phyloP scores from a whole-genome alignment of 805 yeast genomes.

The Cyberlindnera galapagoensis region DNA sequence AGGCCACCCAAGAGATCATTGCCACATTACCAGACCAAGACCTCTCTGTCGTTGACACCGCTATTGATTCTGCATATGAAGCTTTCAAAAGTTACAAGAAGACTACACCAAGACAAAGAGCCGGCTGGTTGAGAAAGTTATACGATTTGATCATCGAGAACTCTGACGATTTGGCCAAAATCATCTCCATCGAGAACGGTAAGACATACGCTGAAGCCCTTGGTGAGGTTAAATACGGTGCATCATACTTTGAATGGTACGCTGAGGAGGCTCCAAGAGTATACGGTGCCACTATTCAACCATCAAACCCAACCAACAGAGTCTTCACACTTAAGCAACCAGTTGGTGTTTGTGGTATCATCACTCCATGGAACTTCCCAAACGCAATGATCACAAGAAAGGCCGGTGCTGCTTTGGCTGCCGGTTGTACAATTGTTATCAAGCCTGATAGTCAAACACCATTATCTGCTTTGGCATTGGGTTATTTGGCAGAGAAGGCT shows the following conservation, averaged over 20 bases:
- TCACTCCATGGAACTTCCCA: constrained; percentile 67
- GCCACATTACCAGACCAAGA: constrained; percentile 60
- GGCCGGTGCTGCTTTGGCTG: constrained; percentile 60
- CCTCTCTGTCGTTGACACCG: constrained; percentile 49
- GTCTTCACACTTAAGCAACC: constrained; percentile 45
- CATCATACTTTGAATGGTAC: constrained; percentile 85
- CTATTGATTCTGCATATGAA: constrained; percentile 41
- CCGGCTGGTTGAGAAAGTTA: constrained; percentile 44
- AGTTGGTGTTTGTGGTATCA: constrained; percentile 56
- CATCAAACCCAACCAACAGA: constrained; percentile 43
- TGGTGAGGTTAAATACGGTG: constrained; percentile 54
- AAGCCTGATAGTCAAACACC: constrained; percentile 63
- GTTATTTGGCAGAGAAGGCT: constrained; percentile 47
- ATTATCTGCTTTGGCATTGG: constrained; percentile 51
- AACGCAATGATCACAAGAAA: constrained; percentile 62
- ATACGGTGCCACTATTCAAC: constrained; percentile 53
- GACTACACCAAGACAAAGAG: constrained; percentile 43
- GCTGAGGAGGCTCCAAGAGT: constrained; percentile 56
- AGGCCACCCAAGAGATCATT: constrained; percentile 57
- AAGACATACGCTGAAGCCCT: constrained; percentile 46
- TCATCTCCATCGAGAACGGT: constrained; percentile 57
- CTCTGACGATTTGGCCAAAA: constrained; percentile 48
- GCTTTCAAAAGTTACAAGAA: constrained; percentile 41
- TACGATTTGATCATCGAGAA: constrained; percentile 47
- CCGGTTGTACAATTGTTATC: constrained; percentile 53